These are phyloP conservation scores for Pseudogymnoascus sp. DNA, from an alignment of 2,329 filamentous ascomycete genomes.

Conservation along the genomic window DNA sequence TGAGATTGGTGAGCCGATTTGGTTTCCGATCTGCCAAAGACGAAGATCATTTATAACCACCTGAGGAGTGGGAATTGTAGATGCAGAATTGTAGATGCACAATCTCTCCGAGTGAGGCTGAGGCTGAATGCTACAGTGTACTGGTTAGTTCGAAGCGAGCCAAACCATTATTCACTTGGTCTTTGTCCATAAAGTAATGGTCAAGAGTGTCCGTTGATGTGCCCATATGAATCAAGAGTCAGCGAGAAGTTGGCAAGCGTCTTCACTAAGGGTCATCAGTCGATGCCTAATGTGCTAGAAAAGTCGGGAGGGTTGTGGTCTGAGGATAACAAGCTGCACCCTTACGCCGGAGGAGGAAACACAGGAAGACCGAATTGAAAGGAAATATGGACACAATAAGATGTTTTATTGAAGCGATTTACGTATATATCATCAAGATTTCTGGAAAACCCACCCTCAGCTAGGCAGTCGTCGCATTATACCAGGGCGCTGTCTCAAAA, in stretches of 20 bases:
- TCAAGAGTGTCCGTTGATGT: background rate
- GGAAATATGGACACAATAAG: background rate
- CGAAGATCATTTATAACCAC: no score
- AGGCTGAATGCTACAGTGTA: background rate
- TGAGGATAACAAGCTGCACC: background rate
- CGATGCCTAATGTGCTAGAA: background rate
- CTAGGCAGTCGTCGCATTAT: background rate
- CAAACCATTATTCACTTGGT: slow-evolving; percentile 1
- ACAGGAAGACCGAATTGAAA: background rate
- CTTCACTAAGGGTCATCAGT: slow-evolving; percentile 1
- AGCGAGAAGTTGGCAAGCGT: background rate
- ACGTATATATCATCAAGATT: background rate
- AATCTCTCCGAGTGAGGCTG: background rate
- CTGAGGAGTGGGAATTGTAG: background rate
- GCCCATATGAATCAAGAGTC: background rate
- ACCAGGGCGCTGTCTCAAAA: background rate
- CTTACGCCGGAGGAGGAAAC: background rate
- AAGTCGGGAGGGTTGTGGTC: background rate
- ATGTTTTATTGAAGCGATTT: slow-evolving; percentile 7
- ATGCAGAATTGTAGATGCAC: background rate
- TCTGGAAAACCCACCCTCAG: background rate
- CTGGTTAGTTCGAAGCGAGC: background rate
- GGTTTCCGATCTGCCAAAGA: no score
- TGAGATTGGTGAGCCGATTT: no score
- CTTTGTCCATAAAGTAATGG: background rate